Base-by-base conservation (phyloP, 768 basidiomycete species). In the Leucosporidium creatinivorum region DNA sequence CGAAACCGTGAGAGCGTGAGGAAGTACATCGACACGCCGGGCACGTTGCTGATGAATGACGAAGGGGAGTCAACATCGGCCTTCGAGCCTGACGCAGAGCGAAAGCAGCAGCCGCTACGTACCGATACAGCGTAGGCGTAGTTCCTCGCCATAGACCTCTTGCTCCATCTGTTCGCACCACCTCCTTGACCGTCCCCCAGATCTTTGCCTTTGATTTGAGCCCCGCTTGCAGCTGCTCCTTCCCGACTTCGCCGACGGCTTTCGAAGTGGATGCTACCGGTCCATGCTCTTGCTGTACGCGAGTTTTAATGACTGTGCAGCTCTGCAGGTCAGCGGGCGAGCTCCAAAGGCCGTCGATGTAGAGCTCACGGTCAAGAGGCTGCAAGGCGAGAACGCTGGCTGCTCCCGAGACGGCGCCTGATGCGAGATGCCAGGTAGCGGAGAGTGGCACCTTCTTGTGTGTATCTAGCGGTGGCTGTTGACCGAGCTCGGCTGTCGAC, bases 1-100 rank as follows among this genome's bases (percentile, higher is more conserved):
- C 79, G 76, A 26, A 80, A 75, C 13, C 78, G 72, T 0, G 79
- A 79, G 25, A 81, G 74, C 6, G 78, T 76, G 66, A 80, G 79
- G 68, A 81, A 81, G 74, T 81, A 81, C 54, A 79, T 72, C 15
- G 79, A 78, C 8, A 80, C 80, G 28, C 80, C 80, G 1, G 80
- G 80, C n/a, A 80, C 79, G 69, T 81, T 81, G 19, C 79, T 80
- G 54, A 7, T 10, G 25, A n/a, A 26, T 17, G 12, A 17, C 23
- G 18, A 31, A 25, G 13, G 23, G 6, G 19, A 9, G 44, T 33
- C 57, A 58, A 19, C 33, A 33, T 33, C 21, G 31, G 21, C 31
- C 17, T 25, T 44, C 39, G 8, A 58, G 23, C 33, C 36, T 21
- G 31, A 19, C 21, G 21, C 31, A 25, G 10, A 10, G 57, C 4